Evolutionary conservation across 129 eudicot species (phyloP), one percentile per base, ranked within the genome.

Genomic region (Flaveria ramosissima): DNA sequence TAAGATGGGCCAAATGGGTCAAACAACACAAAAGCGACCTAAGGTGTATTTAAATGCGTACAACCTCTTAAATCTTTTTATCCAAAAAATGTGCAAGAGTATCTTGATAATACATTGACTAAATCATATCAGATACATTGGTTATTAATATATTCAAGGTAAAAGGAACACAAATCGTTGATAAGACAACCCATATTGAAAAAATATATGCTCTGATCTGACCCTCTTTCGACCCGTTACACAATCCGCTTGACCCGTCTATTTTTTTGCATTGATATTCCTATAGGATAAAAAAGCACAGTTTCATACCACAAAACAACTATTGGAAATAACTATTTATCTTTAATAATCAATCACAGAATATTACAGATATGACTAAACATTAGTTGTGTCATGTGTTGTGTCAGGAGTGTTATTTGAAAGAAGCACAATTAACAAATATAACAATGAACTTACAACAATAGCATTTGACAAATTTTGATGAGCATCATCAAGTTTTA

Each of bases 401-500:
- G 23, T n/a, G 70, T 64, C 48, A 6, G 19, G 32, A n/a, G 76
- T 55, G 8, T 4, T 43, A 53, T 24, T 10, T 57, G 24, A 69
- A 41, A 50, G 47, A 39, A 3, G 21, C 46, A 9, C 9, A 19
- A 7, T 9, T n/a, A 39, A 39, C 47, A 59, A 41, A 23, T 4
- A 42, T 41, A 48, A 27, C 42, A 36, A 59, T 24, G 32, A n/a
- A 79, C 98, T 93, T 87, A 93, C 98, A 74, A 93, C 97, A 42
- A 93, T 93, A 59, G 97, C 98, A 84, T 93, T 89, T 82, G 97
- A 93, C 60, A 90, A 84, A 48, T 89, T 86, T 76, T 90, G 91
- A 82, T 93, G 98, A 84, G 97, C 98, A 68, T 90, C 97, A 45
- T 93, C 98, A 70, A 93, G 91, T 83, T 93, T 88, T 59, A 90